Evolutionary conservation across 768 basidiomycete genomes (phyloP), one percentile per base, ranked within the genome.

Genomic region (Neoboletus subvelutipes): DNA sequence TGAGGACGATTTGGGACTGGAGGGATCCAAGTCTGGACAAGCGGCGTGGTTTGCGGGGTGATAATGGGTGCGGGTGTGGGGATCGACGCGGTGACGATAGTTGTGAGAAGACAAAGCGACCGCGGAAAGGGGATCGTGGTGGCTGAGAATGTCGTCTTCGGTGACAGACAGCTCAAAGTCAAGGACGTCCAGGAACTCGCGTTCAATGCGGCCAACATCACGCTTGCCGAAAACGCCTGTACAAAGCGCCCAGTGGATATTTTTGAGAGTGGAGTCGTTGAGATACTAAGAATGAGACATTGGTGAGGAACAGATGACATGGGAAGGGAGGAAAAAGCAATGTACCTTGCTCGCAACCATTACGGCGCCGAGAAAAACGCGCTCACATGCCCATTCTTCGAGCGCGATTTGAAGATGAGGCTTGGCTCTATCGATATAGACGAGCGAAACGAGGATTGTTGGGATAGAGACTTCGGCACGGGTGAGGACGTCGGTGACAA

Each of bases 211-310:
- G 45, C 87, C 88, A 28, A 90, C 82, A 64, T 91, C 89, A 40
- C 88, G 83, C 70, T 88, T 89, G 62, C 88, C 87, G 68, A 91
- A 91, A 28, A 90, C 85, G 31, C 86, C 86, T 0, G 89, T 89
- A 72, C 88, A 90, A n/a, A 88, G 77, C 10, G 88, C 87, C 92
- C 92, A 94, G 71, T 94, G 92, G 49, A 89, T 80, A 74, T 94
- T 94, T 80, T 94, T 94, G 17, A 93, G 80, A 28, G 90, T 91
- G 17, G 88, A 92, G 70, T 95, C 93, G 70, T 94, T 93, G 36
- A 88, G 76, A 68, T 94, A 94, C 84, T 90, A 57, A 18, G 28
- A 34, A 24, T 15, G 51, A 50, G 51, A 46, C 34, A 52, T 34
- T 29, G 20, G 34, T 62, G 7, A 64, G 59, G 34, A 20, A 54